Percentiles rank a stretch among this genome's conserved stretches.
phyloP scores from a whole-genome alignment of 805 yeast genomes.

The Candida jianshihensis region DNA sequence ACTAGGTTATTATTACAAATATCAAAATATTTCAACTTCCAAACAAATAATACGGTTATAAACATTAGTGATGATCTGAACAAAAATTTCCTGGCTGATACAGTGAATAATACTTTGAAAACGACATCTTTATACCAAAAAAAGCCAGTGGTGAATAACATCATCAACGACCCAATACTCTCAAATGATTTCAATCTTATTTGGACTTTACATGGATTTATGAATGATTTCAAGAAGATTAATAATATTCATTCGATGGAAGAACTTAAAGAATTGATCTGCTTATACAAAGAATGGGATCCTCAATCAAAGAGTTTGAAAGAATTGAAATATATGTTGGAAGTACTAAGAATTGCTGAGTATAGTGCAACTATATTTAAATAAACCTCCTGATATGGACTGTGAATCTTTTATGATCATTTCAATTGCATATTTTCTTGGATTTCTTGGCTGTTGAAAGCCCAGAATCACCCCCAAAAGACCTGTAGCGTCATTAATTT shows the following conservation, averaged over 20 bases:
- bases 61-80: conserved; percentile 19
- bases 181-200: conserved; percentile 33
- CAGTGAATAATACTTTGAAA: conserved; percentile 21
- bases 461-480: too few relatives aligned
- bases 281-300: conserved; percentile 12
- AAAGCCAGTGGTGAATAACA: background rate
- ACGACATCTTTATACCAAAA: conserved; percentile 17
- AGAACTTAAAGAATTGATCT: conserved; percentile 5
- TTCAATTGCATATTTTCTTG: too few relatives aligned
- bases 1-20: conserved; percentile 37
- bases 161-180: conserved; percentile 12
- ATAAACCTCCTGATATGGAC: background rate
- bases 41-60: conserved; percentile 11
- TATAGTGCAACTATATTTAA: conserved; percentile 12
- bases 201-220: conserved; percentile 35
- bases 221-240: conserved; percentile 26
- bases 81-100: conserved; percentile 19
- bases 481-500: too few relatives aligned
- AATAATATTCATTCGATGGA: conserved; percentile 25
- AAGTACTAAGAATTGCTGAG: conserved; percentile 20
- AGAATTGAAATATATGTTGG: conserved; percentile 19
- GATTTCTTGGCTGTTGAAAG: too few relatives aligned
- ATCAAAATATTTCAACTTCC: conserved; percentile 35
- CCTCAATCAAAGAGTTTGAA: conserved; percentile 11
- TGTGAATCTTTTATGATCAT: too few relatives aligned